Percentiles rank a stretch among this genome's conserved stretches.
These are phyloP conservation scores for Russula abietina DNA, from an alignment of 768 basidiomycete species.

Conservation along the genomic window DNA sequence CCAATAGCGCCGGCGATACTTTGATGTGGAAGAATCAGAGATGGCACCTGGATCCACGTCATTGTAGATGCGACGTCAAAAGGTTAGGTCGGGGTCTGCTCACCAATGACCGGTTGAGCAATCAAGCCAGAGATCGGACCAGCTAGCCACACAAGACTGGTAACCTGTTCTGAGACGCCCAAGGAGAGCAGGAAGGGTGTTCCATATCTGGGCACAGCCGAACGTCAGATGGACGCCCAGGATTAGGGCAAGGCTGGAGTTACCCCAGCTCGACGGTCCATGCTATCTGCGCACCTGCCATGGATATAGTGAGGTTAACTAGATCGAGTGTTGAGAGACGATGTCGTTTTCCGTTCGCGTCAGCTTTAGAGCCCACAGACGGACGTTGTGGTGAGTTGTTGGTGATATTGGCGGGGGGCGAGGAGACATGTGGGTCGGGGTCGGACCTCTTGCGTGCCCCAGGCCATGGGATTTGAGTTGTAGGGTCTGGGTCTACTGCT, in stretches of 20 bases:
- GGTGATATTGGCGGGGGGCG: neutral
- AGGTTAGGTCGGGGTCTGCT: constrained; percentile 22
- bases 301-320: constrained; percentile 79
- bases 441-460: constrained; percentile 27
- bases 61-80: constrained; percentile 1
- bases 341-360: constrained; percentile 33
- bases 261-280: constrained; percentile 96
- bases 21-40: constrained; percentile 88
- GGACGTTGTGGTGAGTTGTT: constrained; percentile 3
- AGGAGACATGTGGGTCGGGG: constrained; percentile 18
- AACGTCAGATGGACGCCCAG: constrained; percentile 1
- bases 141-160: constrained; percentile 91
- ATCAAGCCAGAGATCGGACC: constrained; percentile 93
- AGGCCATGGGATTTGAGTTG: constrained; percentile 76
- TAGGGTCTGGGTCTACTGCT: constrained; percentile 66
- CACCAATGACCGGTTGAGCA: constrained; percentile 96
- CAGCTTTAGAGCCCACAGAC: constrained; percentile 23
- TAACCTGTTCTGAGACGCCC: constrained; percentile 81
- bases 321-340: constrained; percentile 40
- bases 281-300: constrained; percentile 91
- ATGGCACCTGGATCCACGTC: constrained; percentile 61
- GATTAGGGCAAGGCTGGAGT: constrained; percentile 28
- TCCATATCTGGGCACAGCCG: constrained; percentile 61
- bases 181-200: constrained; percentile 85
- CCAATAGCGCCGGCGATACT: constrained; percentile 90